phyloP scores from a whole-genome alignment of 345 rosid genomes.

The Excoecaria agallocha region DNA sequence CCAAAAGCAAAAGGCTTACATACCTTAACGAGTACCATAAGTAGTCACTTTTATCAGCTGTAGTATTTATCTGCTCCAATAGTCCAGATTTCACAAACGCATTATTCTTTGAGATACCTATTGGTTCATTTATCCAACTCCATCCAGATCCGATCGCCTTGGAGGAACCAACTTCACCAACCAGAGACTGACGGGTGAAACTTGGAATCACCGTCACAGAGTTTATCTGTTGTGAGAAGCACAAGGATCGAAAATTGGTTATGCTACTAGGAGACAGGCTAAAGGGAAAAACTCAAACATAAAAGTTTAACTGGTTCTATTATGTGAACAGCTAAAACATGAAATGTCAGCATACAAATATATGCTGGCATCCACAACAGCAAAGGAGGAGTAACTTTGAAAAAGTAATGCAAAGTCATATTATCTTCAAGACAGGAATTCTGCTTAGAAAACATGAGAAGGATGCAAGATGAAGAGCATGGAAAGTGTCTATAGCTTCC shows the following conservation, averaged over 20 bases:
- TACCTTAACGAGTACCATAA: conserved; percentile 93
- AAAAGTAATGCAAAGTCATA: neutral
- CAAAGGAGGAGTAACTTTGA: neutral
- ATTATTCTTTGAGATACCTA: conserved; percentile 67
- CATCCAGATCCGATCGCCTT: conserved; percentile 50
- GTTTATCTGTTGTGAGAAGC: conserved; percentile 55
- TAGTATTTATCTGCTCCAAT: conserved; percentile 81
- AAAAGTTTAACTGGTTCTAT: neutral
- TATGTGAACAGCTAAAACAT: neutral
- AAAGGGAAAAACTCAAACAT: neutral
- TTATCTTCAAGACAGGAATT: neutral
- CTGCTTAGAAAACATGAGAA: neutral
- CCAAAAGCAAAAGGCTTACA: neutral
- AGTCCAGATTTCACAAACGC: conserved; percentile 66
- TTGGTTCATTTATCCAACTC: conserved; percentile 80
- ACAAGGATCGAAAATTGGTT: conserved; percentile 6
- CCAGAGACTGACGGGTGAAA: conserved; percentile 44
- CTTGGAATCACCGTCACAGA: conserved; percentile 54
- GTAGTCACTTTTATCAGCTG: conserved; percentile 84
- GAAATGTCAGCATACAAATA: neutral
- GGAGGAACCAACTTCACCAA: conserved; percentile 43
- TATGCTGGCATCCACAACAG: neutral
- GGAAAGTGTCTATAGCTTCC: neutral
- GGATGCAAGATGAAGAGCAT: neutral
- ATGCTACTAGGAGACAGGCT: neutral